phyloP scores from a whole-genome alignment of 306 rosid genomes.

The Sicyos edulis region DNA sequence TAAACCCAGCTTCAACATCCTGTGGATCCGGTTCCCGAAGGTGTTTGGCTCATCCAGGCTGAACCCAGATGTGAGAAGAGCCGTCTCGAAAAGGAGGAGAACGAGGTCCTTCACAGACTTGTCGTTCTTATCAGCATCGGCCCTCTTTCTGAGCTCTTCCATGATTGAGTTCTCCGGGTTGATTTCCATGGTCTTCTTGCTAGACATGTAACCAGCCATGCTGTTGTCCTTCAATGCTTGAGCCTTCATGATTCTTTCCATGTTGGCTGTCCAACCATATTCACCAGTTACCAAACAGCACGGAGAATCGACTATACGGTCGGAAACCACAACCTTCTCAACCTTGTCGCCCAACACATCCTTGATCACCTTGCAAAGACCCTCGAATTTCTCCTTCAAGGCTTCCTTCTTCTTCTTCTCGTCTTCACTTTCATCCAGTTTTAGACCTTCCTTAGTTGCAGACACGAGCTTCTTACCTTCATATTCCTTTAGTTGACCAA shows the following conservation, averaged over 20 bases:
- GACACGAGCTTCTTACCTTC: constrained; percentile 31
- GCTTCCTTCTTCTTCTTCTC: constrained; percentile 27
- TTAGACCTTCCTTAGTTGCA: constrained; percentile 31
- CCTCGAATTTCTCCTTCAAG: constrained; percentile 24
- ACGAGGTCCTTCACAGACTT: constrained; percentile 92
- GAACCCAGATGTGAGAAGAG: constrained; percentile 89
- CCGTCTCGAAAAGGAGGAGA: constrained; percentile 77
- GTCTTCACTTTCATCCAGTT: constrained; percentile 28
- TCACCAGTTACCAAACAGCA: constrained; percentile 77
- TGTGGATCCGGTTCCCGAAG: constrained; percentile 88
- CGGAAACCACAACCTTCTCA: constrained; percentile 61
- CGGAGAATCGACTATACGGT: constrained; percentile 61
- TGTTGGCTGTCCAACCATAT: constrained; percentile 66
- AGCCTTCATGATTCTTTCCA: constrained; percentile 74
- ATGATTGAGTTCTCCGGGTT: constrained; percentile 89
- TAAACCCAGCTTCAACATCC: constrained; percentile 87
- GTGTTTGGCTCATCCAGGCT: constrained; percentile 97
- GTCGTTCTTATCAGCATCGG: constrained; percentile 52
- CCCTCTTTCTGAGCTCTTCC: constrained; percentile 64
- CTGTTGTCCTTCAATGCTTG: constrained; percentile 84
- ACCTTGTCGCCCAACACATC: constrained; percentile 39
- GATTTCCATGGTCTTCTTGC: constrained; percentile 97
- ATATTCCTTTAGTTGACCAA: constrained; percentile 28
- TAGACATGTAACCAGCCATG: constrained; percentile 93
- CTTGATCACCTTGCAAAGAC: constrained; percentile 29